Evolutionary conservation across 306 rosid species (phyloP).

Genomic region (Casuarina equisetifolia): DNA sequence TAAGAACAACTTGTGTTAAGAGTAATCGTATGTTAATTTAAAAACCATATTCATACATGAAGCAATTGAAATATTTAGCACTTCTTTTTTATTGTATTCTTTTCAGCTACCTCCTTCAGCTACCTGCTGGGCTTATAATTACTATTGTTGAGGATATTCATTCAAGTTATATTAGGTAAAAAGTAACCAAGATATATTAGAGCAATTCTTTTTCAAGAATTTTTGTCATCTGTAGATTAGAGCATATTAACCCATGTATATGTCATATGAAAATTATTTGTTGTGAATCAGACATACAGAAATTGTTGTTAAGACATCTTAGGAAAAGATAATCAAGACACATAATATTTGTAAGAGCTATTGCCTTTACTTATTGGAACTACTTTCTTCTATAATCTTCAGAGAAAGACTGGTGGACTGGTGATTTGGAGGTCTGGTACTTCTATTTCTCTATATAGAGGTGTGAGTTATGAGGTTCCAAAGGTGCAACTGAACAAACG

Average conservation of each 20-base stretch:
- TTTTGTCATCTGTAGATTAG: neutral
- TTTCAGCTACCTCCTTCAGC: neutral
- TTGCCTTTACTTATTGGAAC: slow-evolving; percentile 20
- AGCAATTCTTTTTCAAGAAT: neutral
- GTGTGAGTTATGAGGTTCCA: slow-evolving; percentile 86
- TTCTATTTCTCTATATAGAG: slow-evolving; percentile 90
- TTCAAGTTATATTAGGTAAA: neutral
- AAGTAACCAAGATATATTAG: neutral
- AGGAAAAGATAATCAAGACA: too few species aligned
- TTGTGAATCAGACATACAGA: too few species aligned
- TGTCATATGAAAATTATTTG: too few species aligned
- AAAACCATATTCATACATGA: neutral
- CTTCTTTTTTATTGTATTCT: neutral
- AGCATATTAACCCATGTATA: too few species aligned
- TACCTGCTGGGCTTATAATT: neutral
- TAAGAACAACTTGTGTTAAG: neutral
- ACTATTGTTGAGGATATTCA: neutral
- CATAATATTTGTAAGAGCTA: neutral
- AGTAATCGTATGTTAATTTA: neutral
- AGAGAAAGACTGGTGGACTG: slow-evolving; percentile 98
- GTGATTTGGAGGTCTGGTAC: slow-evolving; percentile 98
- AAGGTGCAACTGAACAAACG: slow-evolving; percentile 53
- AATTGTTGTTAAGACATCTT: too few species aligned
- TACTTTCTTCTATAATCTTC: slow-evolving; percentile 28
- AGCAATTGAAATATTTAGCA: neutral